A percentile compares a stretch with the other conserved stretches of the same genome.
phyloP scores from a whole-genome alignment of 2,329 filamentous ascomycete species.

The Aspergillus amoenus region DNA sequence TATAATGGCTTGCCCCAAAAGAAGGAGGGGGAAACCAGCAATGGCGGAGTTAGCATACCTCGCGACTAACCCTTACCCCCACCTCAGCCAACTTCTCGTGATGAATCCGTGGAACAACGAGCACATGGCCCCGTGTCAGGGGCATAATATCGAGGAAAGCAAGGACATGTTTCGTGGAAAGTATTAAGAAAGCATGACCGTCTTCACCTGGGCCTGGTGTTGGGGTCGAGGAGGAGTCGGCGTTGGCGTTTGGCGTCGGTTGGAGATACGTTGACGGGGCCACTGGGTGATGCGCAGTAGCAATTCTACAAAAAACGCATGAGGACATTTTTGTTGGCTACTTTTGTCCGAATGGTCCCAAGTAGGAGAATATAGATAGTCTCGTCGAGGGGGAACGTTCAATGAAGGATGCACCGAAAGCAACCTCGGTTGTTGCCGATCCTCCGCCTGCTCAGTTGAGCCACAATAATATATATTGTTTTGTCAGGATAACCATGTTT shows the following conservation, averaged over 20 bases:
- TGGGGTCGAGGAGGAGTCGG: conserved; percentile 21
- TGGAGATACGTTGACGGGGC: conserved; percentile 25
- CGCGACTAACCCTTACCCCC: conserved; percentile 60
- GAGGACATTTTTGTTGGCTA: background rate
- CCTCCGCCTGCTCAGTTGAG: background rate
- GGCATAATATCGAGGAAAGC: conserved; percentile 95
- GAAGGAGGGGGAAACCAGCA: conserved; percentile 33
- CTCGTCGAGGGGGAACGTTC: background rate
- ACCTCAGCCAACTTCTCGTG: conserved; percentile 75
- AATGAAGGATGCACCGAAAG: background rate
- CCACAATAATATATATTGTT: conserved; percentile 8
- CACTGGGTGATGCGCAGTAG: conserved; percentile 48
- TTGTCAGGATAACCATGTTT: conserved; percentile 10
- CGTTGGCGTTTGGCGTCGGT: conserved; percentile 5
- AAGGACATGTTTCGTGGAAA: conserved; percentile 74
- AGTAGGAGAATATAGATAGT: background rate
- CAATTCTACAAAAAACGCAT: conserved; percentile 62
- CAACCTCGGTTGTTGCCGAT: conserved; percentile 1
- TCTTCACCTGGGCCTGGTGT: conserved; percentile 13
- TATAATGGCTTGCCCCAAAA: background rate
- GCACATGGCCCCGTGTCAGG: conserved; percentile 76
- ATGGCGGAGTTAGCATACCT: conserved; percentile 53
- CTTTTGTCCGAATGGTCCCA: background rate
- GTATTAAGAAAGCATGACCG: conserved; percentile 56
- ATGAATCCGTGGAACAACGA: conserved; percentile 77